Conservation (phyloP, 2,329 filamentous ascomycete species). For the Diaporthe sp. region DNA sequence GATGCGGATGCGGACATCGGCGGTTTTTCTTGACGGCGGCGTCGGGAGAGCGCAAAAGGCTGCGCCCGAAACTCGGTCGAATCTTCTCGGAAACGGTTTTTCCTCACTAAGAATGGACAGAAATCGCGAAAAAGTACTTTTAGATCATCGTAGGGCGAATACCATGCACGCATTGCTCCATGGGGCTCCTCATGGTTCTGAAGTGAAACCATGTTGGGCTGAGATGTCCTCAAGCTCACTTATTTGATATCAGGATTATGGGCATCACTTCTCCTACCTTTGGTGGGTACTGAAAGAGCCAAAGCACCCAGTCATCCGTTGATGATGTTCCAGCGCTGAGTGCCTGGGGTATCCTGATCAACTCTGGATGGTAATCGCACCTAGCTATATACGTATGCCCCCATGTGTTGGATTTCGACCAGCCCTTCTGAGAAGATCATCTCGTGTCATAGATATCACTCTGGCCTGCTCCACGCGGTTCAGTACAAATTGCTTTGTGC, state of each 20-base stretch:
- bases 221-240: background rate
- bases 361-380: background rate
- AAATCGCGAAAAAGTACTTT: conserved; percentile 30
- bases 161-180: conserved; percentile 33
- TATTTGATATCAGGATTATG: background rate
- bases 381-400: background rate
- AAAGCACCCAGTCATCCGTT: background rate
- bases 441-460: background rate
- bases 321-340: background rate
- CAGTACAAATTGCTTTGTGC: background rate
- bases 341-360: background rate
- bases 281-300: background rate
- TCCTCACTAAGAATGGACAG: conserved; percentile 30
- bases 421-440: background rate
- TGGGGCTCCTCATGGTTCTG: background rate
- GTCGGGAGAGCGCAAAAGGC: conserved; percentile 30
- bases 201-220: background rate
- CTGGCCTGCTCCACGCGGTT: background rate
- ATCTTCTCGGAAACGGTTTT: conserved; percentile 35
- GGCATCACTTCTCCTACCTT: background rate
- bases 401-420: background rate
- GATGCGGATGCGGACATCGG: conserved; percentile 39
- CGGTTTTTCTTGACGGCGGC: conserved; percentile 38
- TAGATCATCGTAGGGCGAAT: conserved; percentile 38
- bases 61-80: conserved; percentile 38